Evolutionary conservation across 306 rosid species (phyloP), one percentile per base, ranked within the genome.

Genomic region (Citrullus mucosospermus): DNA sequence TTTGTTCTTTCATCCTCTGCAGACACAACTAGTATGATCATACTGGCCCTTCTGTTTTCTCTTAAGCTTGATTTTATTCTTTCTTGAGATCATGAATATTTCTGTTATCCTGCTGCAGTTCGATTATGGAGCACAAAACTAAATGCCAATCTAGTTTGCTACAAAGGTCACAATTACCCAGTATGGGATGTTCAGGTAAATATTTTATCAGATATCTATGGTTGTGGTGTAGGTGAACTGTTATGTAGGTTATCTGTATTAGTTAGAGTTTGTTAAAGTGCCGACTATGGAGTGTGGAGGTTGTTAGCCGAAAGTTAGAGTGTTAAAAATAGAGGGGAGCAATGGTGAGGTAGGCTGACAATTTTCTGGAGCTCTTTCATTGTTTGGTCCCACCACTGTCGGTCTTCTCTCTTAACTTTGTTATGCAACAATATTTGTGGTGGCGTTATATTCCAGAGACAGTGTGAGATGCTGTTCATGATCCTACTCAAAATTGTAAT

Each of bases 111-210:
- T 73, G 43, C 62, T 85, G 89, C 91, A 95, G 99, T 95, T 88
- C 88, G 98, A 53, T 85, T 92, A 73, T 95, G 97, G 99, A 95
- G 93, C 93, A 88, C 97, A 55, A 87, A 88, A 72, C 87, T 92
- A 73, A 88, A 90, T 78, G 89, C 93, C 79, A 95, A 91, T 86
- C 97, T 95, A 79, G 99, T 95, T 84, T 95, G 97, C 88, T 95
- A 92, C 82, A 95, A 91, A 91, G 99, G 97, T 84, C 97, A 95
- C 86, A 95, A 95, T 87, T 92, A 95, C 81, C 99, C 97, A 34
- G 97, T 92, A 60, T 95, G 99, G 99, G 99, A 95, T 90, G 99
- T 95, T 84, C 97, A 91, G 92, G 99, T 92, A 88, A 36, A 78
- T 43, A 25, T 77, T 44, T 53, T 55, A 36, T 81, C 18, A 8